Evolutionary conservation across 768 basidiomycete genomes (phyloP).

Genomic region (Amanita molliuscula): DNA sequence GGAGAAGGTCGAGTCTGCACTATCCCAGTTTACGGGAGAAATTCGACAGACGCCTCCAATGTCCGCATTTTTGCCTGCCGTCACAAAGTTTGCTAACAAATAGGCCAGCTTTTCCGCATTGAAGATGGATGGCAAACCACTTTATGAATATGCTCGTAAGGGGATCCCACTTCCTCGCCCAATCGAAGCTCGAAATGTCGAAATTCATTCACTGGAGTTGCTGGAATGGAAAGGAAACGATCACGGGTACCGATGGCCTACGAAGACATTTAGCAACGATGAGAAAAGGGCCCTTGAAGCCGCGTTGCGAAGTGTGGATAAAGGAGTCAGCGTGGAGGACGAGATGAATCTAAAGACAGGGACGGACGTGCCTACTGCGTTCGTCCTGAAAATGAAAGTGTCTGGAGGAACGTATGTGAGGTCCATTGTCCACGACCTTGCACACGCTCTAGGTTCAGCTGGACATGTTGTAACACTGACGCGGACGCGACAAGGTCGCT

Average conservation of each 20-base stretch:
- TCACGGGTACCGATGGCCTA: constrained; percentile 74
- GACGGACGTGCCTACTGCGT: constrained; percentile 53
- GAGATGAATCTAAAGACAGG: constrained; percentile 21
- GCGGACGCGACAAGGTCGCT: constrained; percentile 83
- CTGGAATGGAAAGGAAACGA: constrained; percentile 66
- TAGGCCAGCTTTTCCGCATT: constrained; percentile 82
- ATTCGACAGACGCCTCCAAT: constrained; percentile 90
- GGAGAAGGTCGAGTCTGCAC: constrained; percentile 57
- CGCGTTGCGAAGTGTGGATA: constrained; percentile 44
- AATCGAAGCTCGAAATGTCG: constrained; percentile 80
- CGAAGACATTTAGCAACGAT: constrained; percentile 53
- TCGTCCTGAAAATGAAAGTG: constrained; percentile 86
- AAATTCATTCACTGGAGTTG: constrained; percentile 72
- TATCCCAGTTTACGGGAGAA: constrained; percentile 73
- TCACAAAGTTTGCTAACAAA: neutral
- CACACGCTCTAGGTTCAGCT: constrained; percentile 71
- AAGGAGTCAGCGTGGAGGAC: constrained; percentile 27
- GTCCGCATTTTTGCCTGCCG: constrained; percentile 30
- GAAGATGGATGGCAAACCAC: constrained; percentile 94
- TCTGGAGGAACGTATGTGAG: constrained; percentile 97
- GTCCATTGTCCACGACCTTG: constrained; percentile 90
- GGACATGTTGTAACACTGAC: constrained; percentile 91
- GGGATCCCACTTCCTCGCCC: constrained; percentile 88
- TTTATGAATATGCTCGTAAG: constrained; percentile 92
- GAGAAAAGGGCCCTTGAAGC: constrained; percentile 62